phyloP scores from a whole-genome alignment of 2,329 filamentous ascomycete genomes.

The Microsporum audouinii region DNA sequence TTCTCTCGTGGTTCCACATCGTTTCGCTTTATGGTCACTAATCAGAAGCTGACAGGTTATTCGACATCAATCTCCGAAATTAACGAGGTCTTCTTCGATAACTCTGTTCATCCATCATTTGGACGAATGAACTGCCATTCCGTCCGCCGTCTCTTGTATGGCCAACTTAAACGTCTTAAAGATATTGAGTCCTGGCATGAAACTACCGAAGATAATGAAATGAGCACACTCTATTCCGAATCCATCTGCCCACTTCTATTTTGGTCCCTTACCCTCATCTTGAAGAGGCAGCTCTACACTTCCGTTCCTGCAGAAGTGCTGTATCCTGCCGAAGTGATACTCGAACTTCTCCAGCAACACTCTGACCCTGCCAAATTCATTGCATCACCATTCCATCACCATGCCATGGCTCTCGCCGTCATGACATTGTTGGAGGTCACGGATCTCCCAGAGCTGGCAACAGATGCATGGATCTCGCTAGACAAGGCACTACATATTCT shows the following conservation, averaged over 20 bases:
- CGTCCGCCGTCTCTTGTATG: constrained; percentile 27
- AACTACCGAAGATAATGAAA: constrained; percentile 18
- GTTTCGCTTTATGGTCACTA: neutral
- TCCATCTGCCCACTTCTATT: constrained; percentile 32
- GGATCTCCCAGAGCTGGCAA: constrained; percentile 29
- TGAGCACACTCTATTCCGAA: constrained; percentile 23
- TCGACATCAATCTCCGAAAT: constrained; percentile 29
- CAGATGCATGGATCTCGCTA: constrained; percentile 34
- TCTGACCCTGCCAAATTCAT: constrained; percentile 19
- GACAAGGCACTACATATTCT: constrained; percentile 42
- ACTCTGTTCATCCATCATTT: constrained; percentile 25
- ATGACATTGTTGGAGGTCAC: constrained; percentile 35
- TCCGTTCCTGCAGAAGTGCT: constrained; percentile 34
- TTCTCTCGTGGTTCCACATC: neutral
- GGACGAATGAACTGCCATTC: constrained; percentile 28
- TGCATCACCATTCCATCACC: constrained; percentile 32
- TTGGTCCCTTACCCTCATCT: constrained; percentile 32
- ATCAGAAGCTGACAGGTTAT: constrained; percentile 18
- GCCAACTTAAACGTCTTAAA: constrained; percentile 29
- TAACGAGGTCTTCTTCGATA: constrained; percentile 23
- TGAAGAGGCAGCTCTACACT: constrained; percentile 34
- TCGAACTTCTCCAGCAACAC: constrained; percentile 31
- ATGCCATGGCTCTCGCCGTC: constrained; percentile 30
- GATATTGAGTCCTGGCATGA: constrained; percentile 27
- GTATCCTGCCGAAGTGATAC: constrained; percentile 29